phyloP scores from a whole-genome alignment of 768 basidiomycete genomes.

The Naganishia antarctica region DNA sequence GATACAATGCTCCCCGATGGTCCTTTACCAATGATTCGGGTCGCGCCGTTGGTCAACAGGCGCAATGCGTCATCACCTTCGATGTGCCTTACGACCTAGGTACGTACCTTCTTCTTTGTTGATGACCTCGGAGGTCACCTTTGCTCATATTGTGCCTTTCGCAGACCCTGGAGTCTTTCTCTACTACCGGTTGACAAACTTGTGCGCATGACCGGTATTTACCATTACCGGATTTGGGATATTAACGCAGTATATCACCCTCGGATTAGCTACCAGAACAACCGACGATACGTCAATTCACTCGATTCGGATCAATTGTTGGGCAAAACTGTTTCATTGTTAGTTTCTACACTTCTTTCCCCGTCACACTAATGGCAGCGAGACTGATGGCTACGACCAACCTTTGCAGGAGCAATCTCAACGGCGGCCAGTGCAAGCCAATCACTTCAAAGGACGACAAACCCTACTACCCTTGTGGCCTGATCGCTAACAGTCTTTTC shows the following conservation, averaged over 20 bases:
- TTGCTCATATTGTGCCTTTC: too few species aligned
- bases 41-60: slow-evolving; percentile 50
- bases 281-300: slow-evolving; percentile 93
- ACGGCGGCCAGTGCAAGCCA: slow-evolving; percentile 78
- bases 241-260: too few species aligned
- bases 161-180: slow-evolving; percentile 66
- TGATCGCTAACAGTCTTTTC: slow-evolving; percentile 95
- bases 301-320: slow-evolving; percentile 76
- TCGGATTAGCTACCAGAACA: slow-evolving; percentile 97
- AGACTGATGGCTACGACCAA: too few species aligned
- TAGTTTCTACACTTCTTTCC: neutral
- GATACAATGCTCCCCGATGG: slow-evolving; percentile 61
- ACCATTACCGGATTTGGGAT: too few species aligned
- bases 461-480: slow-evolving; percentile 85
- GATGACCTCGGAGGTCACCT: too few species aligned
- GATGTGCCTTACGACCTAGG: slow-evolving; percentile 69
- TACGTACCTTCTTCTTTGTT: too few species aligned
- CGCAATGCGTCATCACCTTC: slow-evolving; percentile 75
- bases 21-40: slow-evolving; percentile 62
- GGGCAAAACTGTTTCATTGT: slow-evolving; percentile 52
- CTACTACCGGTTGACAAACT: slow-evolving; percentile 70
- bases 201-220: too few species aligned
- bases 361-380: too few species aligned
- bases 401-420: slow-evolving; percentile 37
- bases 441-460: slow-evolving; percentile 57